Evolutionary conservation across 1,139 yeast genomes (phyloP).

Genomic region (Zygoascus hellenicus): DNA sequence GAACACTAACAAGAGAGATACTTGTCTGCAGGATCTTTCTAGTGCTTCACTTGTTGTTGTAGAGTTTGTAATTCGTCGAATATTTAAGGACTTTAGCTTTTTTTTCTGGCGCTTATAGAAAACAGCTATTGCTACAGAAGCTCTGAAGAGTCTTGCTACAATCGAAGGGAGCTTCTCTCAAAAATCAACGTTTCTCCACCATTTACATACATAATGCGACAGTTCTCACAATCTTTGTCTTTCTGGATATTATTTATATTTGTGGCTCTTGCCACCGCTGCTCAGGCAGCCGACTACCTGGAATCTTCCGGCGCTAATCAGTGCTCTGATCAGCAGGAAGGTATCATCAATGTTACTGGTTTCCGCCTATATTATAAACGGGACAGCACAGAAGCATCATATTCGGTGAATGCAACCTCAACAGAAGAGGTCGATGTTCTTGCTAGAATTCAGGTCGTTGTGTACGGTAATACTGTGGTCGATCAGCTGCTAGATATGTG

Average conservation of each 20-base stretch:
- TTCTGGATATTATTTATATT: background rate
- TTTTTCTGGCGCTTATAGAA: no score
- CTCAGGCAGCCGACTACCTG: background rate
- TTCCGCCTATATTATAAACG: conserved; percentile 17
- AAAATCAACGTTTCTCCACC: no score
- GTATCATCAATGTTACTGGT: conserved; percentile 18
- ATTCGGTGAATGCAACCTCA: conserved; percentile 22
- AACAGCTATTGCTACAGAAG: no score
- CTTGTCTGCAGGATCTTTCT: no score
- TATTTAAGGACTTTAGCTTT: no score
- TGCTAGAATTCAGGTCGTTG: conserved; percentile 24
- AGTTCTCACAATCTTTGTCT: no score
- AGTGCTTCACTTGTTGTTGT: no score
- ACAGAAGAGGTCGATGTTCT: conserved; percentile 18
- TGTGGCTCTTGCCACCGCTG: conserved; percentile 2
- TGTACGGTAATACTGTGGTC: conserved; percentile 28
- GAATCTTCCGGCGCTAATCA: conserved; percentile 20
- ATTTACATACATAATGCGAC: no score
- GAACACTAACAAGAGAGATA: no score
- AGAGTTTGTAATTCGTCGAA: no score
- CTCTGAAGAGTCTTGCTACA: no score
- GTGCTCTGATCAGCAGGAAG: conserved; percentile 12
- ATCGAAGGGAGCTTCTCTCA: no score
- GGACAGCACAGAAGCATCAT: conserved; percentile 21
- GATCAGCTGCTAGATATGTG: conserved; percentile 29